These are phyloP conservation scores for Passiflora organensis DNA, from an alignment of 345 rosid species.

Conservation along the genomic window DNA sequence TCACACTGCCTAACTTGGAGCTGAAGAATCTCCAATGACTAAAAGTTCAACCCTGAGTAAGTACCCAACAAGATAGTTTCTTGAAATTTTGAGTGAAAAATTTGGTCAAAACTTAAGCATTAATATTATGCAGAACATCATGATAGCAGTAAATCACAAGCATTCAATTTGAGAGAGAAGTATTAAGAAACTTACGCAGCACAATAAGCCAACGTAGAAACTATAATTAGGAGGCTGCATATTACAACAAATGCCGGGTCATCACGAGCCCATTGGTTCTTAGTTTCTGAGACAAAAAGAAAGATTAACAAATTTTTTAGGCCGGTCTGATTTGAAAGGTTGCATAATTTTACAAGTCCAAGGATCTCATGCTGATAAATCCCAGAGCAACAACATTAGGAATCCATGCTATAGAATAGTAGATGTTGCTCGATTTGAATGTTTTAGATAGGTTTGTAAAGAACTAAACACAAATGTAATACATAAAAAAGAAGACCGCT, in stretches of 20 bases:
- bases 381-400: neutral
- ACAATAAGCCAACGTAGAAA: slow-evolving; percentile 85
- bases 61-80: slow-evolving; percentile 1
- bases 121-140: neutral
- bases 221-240: slow-evolving; percentile 77
- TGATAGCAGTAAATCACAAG: neutral
- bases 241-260: slow-evolving; percentile 99
- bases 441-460: no score
- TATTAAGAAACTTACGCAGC: slow-evolving; percentile 85
- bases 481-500: no score
- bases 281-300: slow-evolving; percentile 67
- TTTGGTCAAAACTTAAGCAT: neutral
- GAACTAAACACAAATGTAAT: no score
- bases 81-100: neutral
- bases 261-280: slow-evolving; percentile 99
- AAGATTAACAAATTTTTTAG: slow-evolving; percentile 10
- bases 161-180: neutral
- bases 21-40: neutral
- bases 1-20: no score
- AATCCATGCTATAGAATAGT: neutral
- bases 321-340: neutral
- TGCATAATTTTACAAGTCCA: neutral
- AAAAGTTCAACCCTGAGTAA: neutral
- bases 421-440: no score
- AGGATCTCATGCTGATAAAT: neutral